phyloP scores from a whole-genome alignment of 2,329 filamentous ascomycete genomes.

The Dothistroma pini region DNA sequence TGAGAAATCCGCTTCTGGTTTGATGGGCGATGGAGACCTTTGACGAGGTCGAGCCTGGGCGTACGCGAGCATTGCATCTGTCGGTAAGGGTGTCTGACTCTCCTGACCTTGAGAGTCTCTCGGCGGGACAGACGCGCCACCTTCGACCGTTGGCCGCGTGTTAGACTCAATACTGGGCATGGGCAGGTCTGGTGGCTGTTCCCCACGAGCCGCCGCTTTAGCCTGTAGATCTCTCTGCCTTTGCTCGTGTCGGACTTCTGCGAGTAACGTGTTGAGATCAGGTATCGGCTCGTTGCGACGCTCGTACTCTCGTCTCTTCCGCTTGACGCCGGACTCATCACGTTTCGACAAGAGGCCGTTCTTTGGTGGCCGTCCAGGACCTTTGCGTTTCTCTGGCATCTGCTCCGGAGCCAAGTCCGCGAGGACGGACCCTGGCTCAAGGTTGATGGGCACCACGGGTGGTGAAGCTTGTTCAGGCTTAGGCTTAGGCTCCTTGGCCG shows the following conservation, averaged over 20 bases:
- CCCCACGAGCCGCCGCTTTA: slow-evolving; percentile 24
- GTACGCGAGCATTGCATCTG: slow-evolving; percentile 1
- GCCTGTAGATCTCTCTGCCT: slow-evolving; percentile 34
- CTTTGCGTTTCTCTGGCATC: slow-evolving; percentile 62
- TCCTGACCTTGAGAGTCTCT: slow-evolving; percentile 5
- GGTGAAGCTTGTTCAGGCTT: slow-evolving; percentile 14
- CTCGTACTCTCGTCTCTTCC: slow-evolving; percentile 37
- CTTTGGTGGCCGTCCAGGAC: slow-evolving; percentile 76
- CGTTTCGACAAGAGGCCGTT: slow-evolving; percentile 81
- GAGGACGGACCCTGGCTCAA: slow-evolving; percentile 32
- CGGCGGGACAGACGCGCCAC: background rate
- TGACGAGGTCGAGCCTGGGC: slow-evolving; percentile 12
- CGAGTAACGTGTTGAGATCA: slow-evolving; percentile 30
- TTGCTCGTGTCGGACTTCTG: slow-evolving; percentile 36
- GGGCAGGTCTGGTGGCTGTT: slow-evolving; percentile 31
- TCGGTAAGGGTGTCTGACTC: slow-evolving; percentile 7
- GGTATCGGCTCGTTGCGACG: slow-evolving; percentile 31
- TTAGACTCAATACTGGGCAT: slow-evolving; percentile 29
- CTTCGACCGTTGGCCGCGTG: slow-evolving; percentile 1
- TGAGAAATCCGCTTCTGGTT: slow-evolving; percentile 62
- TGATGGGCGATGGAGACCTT: slow-evolving; percentile 58
- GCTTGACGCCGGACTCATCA: slow-evolving; percentile 44
- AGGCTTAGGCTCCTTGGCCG: slow-evolving; percentile 7
- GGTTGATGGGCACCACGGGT: slow-evolving; percentile 16
- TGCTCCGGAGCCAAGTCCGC: slow-evolving; percentile 32